Conservation (phyloP, 208 protist genomes). For the Trypanosoma mega region DNA sequence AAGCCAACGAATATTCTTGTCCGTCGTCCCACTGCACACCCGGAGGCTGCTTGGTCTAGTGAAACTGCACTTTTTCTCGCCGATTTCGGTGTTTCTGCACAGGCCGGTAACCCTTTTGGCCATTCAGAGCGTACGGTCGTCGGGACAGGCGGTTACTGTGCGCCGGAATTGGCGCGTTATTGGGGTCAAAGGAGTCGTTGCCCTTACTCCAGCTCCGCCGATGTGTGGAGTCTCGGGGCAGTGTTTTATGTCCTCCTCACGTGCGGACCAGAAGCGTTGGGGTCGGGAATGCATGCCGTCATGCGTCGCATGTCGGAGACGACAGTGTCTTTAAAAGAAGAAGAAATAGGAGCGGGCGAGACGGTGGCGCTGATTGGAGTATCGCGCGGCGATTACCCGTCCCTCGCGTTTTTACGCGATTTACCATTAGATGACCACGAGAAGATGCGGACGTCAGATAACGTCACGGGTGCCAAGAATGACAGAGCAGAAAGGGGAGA, state of each 20-base stretch:
- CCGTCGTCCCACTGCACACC: constrained; percentile 4
- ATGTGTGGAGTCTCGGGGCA: constrained; percentile 34
- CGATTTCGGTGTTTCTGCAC: constrained; percentile 29
- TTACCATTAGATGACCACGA: constrained; percentile 15
- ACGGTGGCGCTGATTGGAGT: constrained; percentile 7
- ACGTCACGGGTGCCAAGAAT: background rate
- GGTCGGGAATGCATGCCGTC: constrained; percentile 24
- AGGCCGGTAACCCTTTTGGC: background rate
- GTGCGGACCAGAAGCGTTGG: constrained; percentile 13
- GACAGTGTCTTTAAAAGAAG: background rate
- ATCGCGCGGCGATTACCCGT: constrained; percentile 17
- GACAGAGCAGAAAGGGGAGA: background rate
- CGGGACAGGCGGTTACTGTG: constrained; percentile 24
- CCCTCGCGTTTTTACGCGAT: constrained; percentile 1
- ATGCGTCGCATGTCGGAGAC: background rate
- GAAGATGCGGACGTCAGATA: too few species aligned
- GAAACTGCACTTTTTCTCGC: constrained; percentile 22
- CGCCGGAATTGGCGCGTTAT: constrained; percentile 30
- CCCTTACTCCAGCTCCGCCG: constrained; percentile 25
- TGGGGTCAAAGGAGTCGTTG: constrained; percentile 28
- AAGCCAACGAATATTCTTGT: constrained; percentile 43
- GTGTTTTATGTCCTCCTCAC: constrained; percentile 34
- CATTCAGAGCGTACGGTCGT: constrained; percentile 26
- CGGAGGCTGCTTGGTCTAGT: constrained; percentile 6
- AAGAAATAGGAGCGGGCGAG: background rate